Conservation (phyloP, 257 asterid species). For the Solanum chaucha region DNA sequence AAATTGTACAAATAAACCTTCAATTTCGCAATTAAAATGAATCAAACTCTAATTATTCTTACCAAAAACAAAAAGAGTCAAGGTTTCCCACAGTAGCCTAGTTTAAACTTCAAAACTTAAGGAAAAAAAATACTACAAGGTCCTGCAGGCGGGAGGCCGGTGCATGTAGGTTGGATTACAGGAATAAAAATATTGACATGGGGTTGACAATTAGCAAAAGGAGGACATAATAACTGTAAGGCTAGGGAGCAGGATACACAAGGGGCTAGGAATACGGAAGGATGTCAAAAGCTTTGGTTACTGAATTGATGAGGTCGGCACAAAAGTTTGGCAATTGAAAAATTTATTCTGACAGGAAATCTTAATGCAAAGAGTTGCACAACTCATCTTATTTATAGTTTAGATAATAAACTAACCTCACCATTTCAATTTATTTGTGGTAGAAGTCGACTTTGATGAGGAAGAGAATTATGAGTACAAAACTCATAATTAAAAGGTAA, state of each 20-base stretch:
- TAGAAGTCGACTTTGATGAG: neutral
- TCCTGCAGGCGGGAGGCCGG: neutral
- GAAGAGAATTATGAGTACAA: neutral
- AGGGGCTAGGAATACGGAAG: neutral
- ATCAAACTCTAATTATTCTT: neutral
- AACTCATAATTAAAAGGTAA: neutral
- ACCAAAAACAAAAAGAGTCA: neutral
- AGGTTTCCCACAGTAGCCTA: neutral
- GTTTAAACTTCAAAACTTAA: neutral
- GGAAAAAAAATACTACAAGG: neutral
- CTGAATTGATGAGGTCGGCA: neutral
- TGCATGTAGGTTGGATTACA: neutral
- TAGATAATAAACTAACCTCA: neutral
- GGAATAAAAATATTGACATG: neutral
- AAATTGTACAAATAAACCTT: neutral
- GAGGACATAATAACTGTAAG: neutral
- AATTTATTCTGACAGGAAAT: neutral
- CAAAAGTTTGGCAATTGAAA: neutral
- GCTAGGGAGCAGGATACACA: neutral
- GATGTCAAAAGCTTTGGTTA: neutral
- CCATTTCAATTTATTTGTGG: neutral
- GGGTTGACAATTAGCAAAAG: neutral
- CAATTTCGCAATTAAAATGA: neutral
- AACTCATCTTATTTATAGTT: neutral
- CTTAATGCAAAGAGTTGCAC: neutral